phyloP scores from a whole-genome alignment of 176 grass and related monocot species.

The Cenchrus purpureus region DNA sequence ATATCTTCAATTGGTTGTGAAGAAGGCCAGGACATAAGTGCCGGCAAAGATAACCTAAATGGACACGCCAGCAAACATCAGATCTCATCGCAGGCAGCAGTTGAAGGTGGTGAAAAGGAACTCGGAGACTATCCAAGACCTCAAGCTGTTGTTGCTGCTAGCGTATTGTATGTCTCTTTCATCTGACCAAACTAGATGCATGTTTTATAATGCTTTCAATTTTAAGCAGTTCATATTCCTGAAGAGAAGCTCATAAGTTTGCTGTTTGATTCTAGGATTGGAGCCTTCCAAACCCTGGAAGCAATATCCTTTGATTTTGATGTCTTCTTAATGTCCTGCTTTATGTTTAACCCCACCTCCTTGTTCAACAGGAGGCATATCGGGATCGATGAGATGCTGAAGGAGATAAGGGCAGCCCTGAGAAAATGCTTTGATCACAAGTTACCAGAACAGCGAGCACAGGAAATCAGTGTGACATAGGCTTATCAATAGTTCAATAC shows the following conservation, averaged over 20 bases:
- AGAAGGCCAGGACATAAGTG: constrained; percentile 41
- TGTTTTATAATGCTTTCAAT: neutral
- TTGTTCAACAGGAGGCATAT: constrained; percentile 62
- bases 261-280: neutral
- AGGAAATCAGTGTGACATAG: neutral
- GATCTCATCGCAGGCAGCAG: constrained; percentile 26
- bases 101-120: constrained; percentile 66
- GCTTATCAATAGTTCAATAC: neutral
- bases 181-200: constrained; percentile 10
- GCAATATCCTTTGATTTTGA: neutral
- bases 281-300: neutral
- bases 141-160: constrained; percentile 79
- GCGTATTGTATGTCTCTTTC: constrained; percentile 61
- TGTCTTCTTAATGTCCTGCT: neutral
- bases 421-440: constrained; percentile 74
- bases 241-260: neutral
- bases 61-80: constrained; percentile 25
- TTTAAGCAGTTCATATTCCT: neutral
- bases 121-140: constrained; percentile 84
- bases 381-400: constrained; percentile 84
- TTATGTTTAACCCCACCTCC: neutral
- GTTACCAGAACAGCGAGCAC: constrained; percentile 35
- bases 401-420: constrained; percentile 75
- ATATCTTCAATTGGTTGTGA: constrained; percentile 81
- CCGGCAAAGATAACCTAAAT: constrained; percentile 23